phyloP scores from a whole-genome alignment of 2,329 filamentous ascomycete species.

The Trichoderma sp. region DNA sequence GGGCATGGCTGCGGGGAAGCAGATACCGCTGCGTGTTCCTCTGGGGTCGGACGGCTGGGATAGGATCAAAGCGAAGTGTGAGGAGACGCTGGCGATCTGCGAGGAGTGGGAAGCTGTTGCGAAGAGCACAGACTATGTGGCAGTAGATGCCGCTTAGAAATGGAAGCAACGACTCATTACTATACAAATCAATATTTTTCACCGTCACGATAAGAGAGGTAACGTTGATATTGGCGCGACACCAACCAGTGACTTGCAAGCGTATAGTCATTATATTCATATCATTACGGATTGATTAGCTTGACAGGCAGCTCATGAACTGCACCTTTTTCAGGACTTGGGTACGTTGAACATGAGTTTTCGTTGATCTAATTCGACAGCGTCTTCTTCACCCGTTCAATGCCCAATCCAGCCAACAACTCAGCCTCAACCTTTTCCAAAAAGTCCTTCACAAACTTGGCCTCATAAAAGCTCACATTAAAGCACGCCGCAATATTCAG shows the following conservation, averaged over 20 bases:
- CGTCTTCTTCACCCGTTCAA: neutral
- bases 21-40: constrained; percentile 50
- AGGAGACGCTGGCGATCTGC: constrained; percentile 50
- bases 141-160: neutral
- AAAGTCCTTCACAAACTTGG: constrained; percentile 32
- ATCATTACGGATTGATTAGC: neutral
- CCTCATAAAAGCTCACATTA: constrained; percentile 37
- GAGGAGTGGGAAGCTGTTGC: constrained; percentile 52
- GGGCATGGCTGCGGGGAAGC: constrained; percentile 34
- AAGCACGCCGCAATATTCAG: constrained; percentile 37
- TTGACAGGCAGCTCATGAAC: neutral
- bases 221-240: neutral
- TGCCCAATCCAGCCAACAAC: neutral
- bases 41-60: constrained; percentile 56
- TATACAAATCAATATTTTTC: neutral
- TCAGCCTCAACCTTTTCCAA: constrained; percentile 27
- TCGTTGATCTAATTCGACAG: neutral
- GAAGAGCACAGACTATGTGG: constrained; percentile 49
- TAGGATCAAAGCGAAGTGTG: constrained; percentile 51
- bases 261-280: neutral
- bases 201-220: neutral
- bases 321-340: neutral
- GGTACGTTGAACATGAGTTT: neutral
- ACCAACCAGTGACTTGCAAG: neutral
- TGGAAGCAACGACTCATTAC: neutral